Conservation (phyloP, 2,329 filamentous ascomycete species). For the Lecanicillium sp. region DNA sequence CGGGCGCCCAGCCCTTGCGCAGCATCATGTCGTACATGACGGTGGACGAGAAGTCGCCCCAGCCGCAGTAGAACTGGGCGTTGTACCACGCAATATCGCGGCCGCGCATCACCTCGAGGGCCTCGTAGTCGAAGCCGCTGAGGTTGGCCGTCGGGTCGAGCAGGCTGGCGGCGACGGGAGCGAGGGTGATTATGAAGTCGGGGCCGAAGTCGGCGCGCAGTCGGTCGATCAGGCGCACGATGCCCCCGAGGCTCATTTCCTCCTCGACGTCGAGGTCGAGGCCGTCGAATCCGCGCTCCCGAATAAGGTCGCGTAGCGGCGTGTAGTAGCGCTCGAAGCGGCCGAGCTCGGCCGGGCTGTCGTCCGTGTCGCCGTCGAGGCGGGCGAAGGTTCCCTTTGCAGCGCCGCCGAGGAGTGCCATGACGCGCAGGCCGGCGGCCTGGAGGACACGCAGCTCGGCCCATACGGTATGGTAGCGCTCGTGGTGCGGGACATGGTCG, state of each 20-base stretch:
- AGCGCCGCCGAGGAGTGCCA: constrained; percentile 84
- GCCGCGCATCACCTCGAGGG: constrained; percentile 63
- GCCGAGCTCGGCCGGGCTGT: constrained; percentile 26
- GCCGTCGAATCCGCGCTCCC: constrained; percentile 56
- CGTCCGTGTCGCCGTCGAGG: constrained; percentile 45
- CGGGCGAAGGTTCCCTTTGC: constrained; percentile 63
- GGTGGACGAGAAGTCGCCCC: constrained; percentile 53
- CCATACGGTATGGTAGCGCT: constrained; percentile 69
- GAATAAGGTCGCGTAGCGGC: constrained; percentile 61
- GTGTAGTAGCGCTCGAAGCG: constrained; percentile 69
- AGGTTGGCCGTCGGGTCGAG: constrained; percentile 53
- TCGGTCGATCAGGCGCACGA: constrained; percentile 61
- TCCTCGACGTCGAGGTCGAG: constrained; percentile 80
- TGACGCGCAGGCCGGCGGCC: constrained; percentile 66
- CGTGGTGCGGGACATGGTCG: constrained; percentile 63
- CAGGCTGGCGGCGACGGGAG: constrained; percentile 71
- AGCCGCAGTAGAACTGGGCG: constrained; percentile 88
- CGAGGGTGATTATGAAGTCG: constrained; percentile 70
- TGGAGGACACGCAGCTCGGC: constrained; percentile 68
- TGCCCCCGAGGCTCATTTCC: constrained; percentile 58
- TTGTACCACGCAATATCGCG: constrained; percentile 78
- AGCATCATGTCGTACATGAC: constrained; percentile 46
- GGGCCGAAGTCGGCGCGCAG: constrained; percentile 63
- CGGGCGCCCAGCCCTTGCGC: constrained; percentile 61
- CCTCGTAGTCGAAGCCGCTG: constrained; percentile 75